Evolutionary conservation across 1,139 yeast genomes (phyloP), one percentile per base, ranked within the genome.

Genomic region (Pneumocystis canis): DNA sequence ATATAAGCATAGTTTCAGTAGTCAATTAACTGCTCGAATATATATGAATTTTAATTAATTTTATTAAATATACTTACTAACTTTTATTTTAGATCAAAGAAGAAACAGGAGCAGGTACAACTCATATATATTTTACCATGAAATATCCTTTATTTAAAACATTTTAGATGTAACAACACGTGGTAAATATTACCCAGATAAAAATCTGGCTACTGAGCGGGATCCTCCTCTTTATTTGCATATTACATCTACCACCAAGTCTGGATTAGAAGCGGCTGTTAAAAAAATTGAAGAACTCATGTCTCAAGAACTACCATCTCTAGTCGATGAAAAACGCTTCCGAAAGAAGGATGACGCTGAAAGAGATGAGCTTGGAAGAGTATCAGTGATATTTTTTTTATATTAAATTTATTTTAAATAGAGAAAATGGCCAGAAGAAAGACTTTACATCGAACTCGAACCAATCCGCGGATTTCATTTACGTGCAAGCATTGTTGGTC

Each of bases 131-230:
- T 57, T 53, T 31, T 14, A 32, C 14, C 57, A 56, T 35, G 5
- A 32, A 56, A 31, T 53, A 32, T 39, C 28, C 11, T 28, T 31
- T 30, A 18, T 20, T 37, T 25, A 47, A 25, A 28, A 11, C n/a
- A n/a, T 61, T 60, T 25, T 75, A 40, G 69, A 66, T 16, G 73
- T 75, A 14, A 68, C 71, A 5, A 72, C 77, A 5, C 69, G 72
- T 16, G 78, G 78, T 40, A 67, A 74, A 60, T 75, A 75, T 65
- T 75, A 73, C 59, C 77, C 78, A 1, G 77, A 75, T 62, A 69
- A 70, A 58, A 63, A 73, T 1, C 66, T 68, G 66, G 76, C 77
- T 1, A 72, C 76, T 0, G 74, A 70, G 18, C 64, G 65, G 25
- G 73, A 71, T 30, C 77, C 77, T 18, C 72, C 76, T 3, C 64